Conservation (phyloP, 169 alveolate genomes). For the Plasmodium fragile region DNA sequence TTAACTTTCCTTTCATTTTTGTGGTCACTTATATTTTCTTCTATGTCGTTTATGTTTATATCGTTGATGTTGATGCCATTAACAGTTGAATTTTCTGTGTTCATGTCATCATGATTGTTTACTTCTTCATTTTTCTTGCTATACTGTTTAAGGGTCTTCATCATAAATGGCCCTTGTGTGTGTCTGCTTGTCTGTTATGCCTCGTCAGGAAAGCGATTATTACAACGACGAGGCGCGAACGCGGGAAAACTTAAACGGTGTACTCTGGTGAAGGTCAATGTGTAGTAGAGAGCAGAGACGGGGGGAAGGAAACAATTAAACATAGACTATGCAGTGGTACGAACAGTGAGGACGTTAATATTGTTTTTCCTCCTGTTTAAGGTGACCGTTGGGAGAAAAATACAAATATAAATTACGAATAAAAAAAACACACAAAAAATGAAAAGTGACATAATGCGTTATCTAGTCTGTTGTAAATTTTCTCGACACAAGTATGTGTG, state of each 20-base stretch:
- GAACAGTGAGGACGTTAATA: not conserved
- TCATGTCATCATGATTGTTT: conserved; percentile 20
- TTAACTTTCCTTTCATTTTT: conserved; percentile 3
- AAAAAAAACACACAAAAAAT: not conserved
- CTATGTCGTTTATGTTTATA: conserved; percentile 68
- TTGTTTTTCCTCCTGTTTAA: not conserved
- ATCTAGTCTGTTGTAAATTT: not conserved
- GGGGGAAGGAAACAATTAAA: not conserved
- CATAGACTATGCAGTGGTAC: not conserved
- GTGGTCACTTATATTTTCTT: conserved; percentile 41
- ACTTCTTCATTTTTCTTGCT: conserved; percentile 22
- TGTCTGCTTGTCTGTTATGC: not conserved
- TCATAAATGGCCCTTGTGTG: conserved; percentile 8
- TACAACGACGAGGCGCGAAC: not conserved
- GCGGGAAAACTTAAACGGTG: not conserved
- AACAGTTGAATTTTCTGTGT: conserved; percentile 15
- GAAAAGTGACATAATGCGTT: not conserved
- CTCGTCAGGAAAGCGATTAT: not conserved
- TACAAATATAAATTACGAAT: not conserved
- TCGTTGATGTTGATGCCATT: conserved; percentile 50
- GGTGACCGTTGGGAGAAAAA: not conserved
- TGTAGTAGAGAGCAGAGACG: not conserved
- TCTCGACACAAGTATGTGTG: not conserved
- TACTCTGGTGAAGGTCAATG: not conserved
- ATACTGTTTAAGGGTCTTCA: conserved; percentile 16